phyloP scores from a whole-genome alignment of 768 basidiomycete genomes.

The Leccinum subgranulosum region DNA sequence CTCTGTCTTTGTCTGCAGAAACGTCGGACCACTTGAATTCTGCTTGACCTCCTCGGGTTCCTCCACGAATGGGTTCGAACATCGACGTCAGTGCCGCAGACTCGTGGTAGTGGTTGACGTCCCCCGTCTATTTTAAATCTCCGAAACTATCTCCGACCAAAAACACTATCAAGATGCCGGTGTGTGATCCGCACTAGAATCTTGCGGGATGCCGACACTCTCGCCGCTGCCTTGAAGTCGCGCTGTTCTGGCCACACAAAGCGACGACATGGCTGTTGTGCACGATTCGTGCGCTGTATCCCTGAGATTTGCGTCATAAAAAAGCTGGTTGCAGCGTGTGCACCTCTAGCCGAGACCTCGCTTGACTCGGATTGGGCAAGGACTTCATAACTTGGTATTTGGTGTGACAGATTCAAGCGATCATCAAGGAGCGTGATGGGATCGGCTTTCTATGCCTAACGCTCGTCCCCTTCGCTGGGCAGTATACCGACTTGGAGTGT shows the following conservation, averaged over 20 bases:
- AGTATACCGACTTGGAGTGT: background rate
- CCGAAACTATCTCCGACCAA: conserved; percentile 22
- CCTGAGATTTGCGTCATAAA: background rate
- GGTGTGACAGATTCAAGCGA: background rate
- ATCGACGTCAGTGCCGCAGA: conserved; percentile 22
- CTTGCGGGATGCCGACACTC: conserved; percentile 19
- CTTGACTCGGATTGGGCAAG: background rate
- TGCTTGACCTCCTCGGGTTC: conserved; percentile 88
- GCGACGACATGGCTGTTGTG: background rate
- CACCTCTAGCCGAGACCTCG: background rate
- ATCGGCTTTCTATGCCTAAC: background rate
- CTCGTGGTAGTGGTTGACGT: background rate
- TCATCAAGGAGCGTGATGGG: background rate
- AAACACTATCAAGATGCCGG: conserved; percentile 16
- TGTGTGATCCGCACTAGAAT: conserved; percentile 15
- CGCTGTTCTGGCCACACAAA: background rate
- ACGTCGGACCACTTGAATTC: conserved; percentile 93
- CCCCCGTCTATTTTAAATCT: conserved; percentile 3
- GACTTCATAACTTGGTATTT: background rate
- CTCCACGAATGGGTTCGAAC: conserved; percentile 85
- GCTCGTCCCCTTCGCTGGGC: background rate
- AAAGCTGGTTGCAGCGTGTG: background rate
- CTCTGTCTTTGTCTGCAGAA: conserved; percentile 89
- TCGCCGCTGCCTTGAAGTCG: background rate
- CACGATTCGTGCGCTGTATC: conserved; percentile 1